Conservation (phyloP, 1,284 basidiomycete genomes). For the Fomitopsis betulina region DNA sequence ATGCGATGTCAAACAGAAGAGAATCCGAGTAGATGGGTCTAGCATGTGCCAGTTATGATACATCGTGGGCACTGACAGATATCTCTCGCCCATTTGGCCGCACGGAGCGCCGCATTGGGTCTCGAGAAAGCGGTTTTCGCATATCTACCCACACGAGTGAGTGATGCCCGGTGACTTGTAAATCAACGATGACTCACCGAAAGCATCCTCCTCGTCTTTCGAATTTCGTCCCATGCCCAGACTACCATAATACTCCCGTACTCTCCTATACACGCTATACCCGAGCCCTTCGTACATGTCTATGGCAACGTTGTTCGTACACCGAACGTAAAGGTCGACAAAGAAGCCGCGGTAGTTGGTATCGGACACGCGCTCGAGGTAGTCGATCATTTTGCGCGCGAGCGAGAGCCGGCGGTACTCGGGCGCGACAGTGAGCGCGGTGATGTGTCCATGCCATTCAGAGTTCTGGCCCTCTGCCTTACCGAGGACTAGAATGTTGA, state of each 20-base stretch:
- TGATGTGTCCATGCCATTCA: constrained; percentile 90
- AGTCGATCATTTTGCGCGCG: constrained; percentile 76
- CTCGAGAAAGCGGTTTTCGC: constrained; percentile 77
- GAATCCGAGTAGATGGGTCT: not conserved
- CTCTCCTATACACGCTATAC: constrained; percentile 83
- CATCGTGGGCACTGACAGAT: constrained; percentile 65
- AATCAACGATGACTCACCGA: constrained; percentile 53
- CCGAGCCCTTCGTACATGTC: constrained; percentile 84
- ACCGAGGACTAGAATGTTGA: constrained; percentile 59
- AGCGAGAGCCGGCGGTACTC: constrained; percentile 84
- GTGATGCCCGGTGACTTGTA: not conserved
- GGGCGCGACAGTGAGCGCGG: constrained; percentile 87
- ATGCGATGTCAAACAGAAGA: too few relatives aligned
- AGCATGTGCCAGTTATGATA: constrained; percentile 39
- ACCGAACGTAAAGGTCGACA: constrained; percentile 89
- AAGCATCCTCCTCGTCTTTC: constrained; percentile 85
- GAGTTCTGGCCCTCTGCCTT: constrained; percentile 73
- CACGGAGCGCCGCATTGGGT: constrained; percentile 58
- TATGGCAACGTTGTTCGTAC: constrained; percentile 73
- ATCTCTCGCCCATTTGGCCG: constrained; percentile 70
- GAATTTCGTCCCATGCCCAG: constrained; percentile 64
- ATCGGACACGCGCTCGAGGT: constrained; percentile 81
- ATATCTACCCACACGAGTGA: constrained; percentile 58
- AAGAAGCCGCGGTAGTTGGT: constrained; percentile 76
- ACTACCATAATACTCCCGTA: constrained; percentile 83